Evolutionary conservation across 2,329 filamentous ascomycete genomes (phyloP).

Genomic region (Geosmithia flava): DNA sequence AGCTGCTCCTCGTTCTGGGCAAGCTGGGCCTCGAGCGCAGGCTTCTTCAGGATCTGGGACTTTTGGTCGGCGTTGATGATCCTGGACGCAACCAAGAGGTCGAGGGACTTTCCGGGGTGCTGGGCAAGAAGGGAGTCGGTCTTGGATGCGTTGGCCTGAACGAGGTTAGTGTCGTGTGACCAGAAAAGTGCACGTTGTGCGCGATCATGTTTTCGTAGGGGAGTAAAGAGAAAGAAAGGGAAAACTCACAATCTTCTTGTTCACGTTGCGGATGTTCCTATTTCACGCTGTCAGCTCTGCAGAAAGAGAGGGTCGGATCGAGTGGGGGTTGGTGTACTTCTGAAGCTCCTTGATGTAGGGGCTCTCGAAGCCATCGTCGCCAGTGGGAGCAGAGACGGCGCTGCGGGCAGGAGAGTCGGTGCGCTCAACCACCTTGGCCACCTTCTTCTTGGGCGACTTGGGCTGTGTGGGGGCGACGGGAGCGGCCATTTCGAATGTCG

Average conservation of each 20-base stretch:
- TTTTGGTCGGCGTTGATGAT: constrained; percentile 76
- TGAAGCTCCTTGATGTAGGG: constrained; percentile 78
- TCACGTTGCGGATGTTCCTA: constrained; percentile 81
- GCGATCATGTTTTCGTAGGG: not conserved
- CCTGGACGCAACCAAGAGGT: constrained; percentile 57
- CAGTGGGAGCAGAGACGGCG: constrained; percentile 28
- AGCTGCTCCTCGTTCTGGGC: constrained; percentile 63
- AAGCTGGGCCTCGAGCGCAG: constrained; percentile 55
- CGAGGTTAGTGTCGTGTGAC: constrained; percentile 1
- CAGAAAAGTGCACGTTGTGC: not conserved
- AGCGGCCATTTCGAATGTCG: constrained; percentile 42
- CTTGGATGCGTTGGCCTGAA: constrained; percentile 57
- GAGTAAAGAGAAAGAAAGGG: constrained; percentile 2
- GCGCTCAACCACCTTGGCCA: constrained; percentile 33
- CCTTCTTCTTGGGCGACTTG: constrained; percentile 60
- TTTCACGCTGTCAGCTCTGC: not conserved
- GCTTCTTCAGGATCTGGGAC: constrained; percentile 66
- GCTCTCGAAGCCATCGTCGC: constrained; percentile 51
- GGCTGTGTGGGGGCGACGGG: constrained; percentile 46
- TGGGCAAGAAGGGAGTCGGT: constrained; percentile 58
- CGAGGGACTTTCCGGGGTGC: constrained; percentile 57
- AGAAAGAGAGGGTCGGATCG: not conserved
- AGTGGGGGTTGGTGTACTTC: constrained; percentile 48
- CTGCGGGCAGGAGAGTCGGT: constrained; percentile 43
- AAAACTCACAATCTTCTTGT: constrained; percentile 79